A percentile compares a stretch with the other conserved stretches of the same genome.
Evolutionary conservation across 495 filamentous ascomycete genomes (phyloP).

Genomic region (Penicillium antarcticum): DNA sequence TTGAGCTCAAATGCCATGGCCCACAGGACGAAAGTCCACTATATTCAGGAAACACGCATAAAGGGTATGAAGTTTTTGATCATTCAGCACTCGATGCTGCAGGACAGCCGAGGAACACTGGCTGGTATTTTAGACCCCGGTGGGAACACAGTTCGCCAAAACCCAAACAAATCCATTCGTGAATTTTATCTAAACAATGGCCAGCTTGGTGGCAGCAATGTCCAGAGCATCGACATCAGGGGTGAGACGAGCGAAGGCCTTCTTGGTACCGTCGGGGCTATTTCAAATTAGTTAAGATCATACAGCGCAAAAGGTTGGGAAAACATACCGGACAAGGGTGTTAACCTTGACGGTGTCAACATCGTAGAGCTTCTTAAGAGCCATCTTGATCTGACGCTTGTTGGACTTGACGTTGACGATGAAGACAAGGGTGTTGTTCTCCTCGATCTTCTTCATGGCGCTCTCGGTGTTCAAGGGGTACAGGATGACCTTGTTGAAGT

Average conservation of each 20-base stretch:
- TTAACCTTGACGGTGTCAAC: conserved; percentile 98
- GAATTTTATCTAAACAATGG: conserved; percentile 74
- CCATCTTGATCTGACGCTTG: conserved; percentile 98
- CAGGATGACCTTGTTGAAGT: conserved; percentile 86
- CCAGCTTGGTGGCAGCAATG: conserved; percentile 97
- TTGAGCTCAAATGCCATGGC: not conserved
- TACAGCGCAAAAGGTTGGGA: not conserved
- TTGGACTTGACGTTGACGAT: conserved; percentile 98
- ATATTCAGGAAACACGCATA: conserved; percentile 18
- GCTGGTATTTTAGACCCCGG: conserved; percentile 45
- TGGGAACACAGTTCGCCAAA: conserved; percentile 42
- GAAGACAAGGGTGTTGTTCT: conserved; percentile 99
- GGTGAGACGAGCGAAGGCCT: conserved; percentile 93
- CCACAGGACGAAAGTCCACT: conserved; percentile 11
- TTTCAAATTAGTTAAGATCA: conserved; percentile 12
- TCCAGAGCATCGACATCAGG: conserved; percentile 97
- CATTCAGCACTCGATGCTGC: conserved; percentile 43
- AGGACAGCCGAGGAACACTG: conserved; percentile 32
- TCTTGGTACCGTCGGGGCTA: conserved; percentile 96
- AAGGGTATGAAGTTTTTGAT: conserved; percentile 39
- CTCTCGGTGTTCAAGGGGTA: conserved; percentile 93
- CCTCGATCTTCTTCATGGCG: conserved; percentile 99
- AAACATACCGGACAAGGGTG: conserved; percentile 85
- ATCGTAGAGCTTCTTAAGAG: conserved; percentile 99
- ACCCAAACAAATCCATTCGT: conserved; percentile 37